phyloP scores from a whole-genome alignment of 495 filamentous ascomycete genomes.

The Lophiotrema nucula region DNA sequence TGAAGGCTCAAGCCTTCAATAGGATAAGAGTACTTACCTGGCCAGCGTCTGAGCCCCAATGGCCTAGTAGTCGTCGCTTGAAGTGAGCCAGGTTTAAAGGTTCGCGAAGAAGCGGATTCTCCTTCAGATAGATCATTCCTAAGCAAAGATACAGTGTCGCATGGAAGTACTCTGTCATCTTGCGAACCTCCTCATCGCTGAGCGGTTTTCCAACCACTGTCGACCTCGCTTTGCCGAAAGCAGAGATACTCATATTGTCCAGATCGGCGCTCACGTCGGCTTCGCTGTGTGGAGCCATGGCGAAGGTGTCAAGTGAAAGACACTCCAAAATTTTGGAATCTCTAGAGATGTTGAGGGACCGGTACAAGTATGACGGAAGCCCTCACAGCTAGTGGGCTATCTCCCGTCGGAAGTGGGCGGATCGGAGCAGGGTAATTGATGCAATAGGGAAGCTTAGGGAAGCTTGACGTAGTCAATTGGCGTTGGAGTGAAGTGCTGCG shows the following conservation, averaged over 20 bases:
- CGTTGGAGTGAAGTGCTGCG: background rate
- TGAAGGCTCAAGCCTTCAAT: no score
- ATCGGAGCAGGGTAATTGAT: background rate
- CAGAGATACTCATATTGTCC: constrained; percentile 50
- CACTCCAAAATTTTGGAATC: no score
- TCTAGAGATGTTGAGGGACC: no score
- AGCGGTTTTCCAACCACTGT: constrained; percentile 58
- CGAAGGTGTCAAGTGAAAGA: no score
- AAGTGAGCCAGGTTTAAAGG: constrained; percentile 62
- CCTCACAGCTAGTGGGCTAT: no score
- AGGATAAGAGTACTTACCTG: constrained; percentile 30
- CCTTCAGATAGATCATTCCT: constrained; percentile 71
- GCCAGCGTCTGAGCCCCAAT: constrained; percentile 72
- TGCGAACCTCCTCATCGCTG: constrained; percentile 59
- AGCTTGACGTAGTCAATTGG: constrained; percentile 16
- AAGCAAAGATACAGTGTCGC: constrained; percentile 70
- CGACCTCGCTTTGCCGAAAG: constrained; percentile 64
- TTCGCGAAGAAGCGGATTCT: constrained; percentile 65
- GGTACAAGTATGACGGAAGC: background rate
- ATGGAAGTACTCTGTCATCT: constrained; percentile 66
- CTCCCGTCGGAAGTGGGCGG: constrained; percentile 19
- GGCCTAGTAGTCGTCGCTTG: constrained; percentile 67
- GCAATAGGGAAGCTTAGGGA: background rate
- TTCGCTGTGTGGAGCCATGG: constrained; percentile 22
- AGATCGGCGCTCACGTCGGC: constrained; percentile 4